A percentile compares a stretch with the other conserved stretches of the same genome.
phyloP scores from a whole-genome alignment of 2,329 filamentous ascomycete genomes.

The Trichoderma oligosporum region DNA sequence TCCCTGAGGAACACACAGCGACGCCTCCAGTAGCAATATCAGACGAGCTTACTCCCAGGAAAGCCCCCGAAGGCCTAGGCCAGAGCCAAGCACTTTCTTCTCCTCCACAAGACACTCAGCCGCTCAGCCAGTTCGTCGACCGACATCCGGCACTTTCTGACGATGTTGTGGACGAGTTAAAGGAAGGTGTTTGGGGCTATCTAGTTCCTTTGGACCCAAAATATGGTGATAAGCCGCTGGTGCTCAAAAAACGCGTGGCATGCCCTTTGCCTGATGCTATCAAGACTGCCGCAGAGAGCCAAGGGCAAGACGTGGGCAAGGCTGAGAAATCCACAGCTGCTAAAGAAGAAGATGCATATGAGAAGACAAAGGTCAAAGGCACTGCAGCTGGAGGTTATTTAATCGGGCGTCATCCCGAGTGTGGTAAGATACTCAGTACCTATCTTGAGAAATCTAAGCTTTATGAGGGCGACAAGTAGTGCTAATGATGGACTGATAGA shows the following conservation, averaged over 20 bases:
- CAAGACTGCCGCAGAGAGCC: slow-evolving; percentile 34
- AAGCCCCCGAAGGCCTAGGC: slow-evolving; percentile 46
- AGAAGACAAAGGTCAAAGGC: slow-evolving; percentile 57
- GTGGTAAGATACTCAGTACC: slow-evolving; percentile 58
- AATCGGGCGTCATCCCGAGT: slow-evolving; percentile 89
- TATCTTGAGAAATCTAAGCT: no score
- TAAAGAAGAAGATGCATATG: slow-evolving; percentile 56
- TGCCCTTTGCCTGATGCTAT: slow-evolving; percentile 59
- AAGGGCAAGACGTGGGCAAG: slow-evolving; percentile 28
- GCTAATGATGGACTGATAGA: slow-evolving; percentile 41
- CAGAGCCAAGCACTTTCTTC: slow-evolving; percentile 47
- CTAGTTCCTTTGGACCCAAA: slow-evolving; percentile 74
- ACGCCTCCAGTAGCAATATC: slow-evolving; percentile 62
- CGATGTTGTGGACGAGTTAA: slow-evolving; percentile 78
- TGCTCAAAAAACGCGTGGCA: slow-evolving; percentile 68
- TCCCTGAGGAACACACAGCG: slow-evolving; percentile 62
- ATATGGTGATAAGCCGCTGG: slow-evolving; percentile 61
- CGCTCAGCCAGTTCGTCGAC: slow-evolving; percentile 69
- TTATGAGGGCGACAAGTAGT: neutral
- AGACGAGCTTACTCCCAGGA: slow-evolving; percentile 52
- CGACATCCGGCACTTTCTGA: slow-evolving; percentile 69
- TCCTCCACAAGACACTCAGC: slow-evolving; percentile 61
- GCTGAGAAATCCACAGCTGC: slow-evolving; percentile 42
- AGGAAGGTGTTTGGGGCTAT: slow-evolving; percentile 93
- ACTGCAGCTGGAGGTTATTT: slow-evolving; percentile 78